Percentiles rank a stretch among this genome's conserved stretches.
Conservation (phyloP, 2,329 filamentous ascomycete genomes). For the Fonsecaea multimorphosa region DNA sequence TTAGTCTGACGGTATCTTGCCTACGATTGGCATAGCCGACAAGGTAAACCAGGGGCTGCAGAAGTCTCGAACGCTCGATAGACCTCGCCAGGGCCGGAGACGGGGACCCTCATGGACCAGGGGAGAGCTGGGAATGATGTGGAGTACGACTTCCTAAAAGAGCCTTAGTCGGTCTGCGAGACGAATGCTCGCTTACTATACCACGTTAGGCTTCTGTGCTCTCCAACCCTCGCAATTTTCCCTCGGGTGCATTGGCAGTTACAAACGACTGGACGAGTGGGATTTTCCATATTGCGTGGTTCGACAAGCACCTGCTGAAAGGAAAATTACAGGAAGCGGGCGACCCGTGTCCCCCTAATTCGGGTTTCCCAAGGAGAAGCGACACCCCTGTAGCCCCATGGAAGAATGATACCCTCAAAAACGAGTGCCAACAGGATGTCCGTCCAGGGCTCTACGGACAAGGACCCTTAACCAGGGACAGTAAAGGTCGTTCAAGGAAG, state of each 20-base stretch:
- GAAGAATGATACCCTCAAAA: neutral
- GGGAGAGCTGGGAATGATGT: neutral
- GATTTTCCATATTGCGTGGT: neutral
- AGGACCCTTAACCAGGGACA: neutral
- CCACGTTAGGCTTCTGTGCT: neutral
- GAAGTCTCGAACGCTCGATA: neutral
- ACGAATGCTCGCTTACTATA: neutral
- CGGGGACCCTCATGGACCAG: neutral
- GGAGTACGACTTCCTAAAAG: constrained; percentile 14
- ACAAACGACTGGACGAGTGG: neutral
- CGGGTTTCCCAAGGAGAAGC: neutral
- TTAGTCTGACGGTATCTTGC: neutral
- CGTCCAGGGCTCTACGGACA: neutral
- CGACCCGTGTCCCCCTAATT: neutral
- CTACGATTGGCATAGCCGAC: neutral
- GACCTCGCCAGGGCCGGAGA: neutral
- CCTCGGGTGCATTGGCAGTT: neutral
- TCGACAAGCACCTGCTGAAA: neutral
- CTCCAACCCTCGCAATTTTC: constrained; percentile 2
- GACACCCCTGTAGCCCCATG: neutral
- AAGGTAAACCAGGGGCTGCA: neutral
- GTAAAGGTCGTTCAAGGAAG: neutral
- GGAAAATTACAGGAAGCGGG: neutral
- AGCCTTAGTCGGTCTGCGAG: neutral
- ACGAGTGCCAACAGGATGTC: neutral